Base-by-base conservation (phyloP, 1,284 basidiomycete genomes). In the Polyporus tsugae region DNA sequence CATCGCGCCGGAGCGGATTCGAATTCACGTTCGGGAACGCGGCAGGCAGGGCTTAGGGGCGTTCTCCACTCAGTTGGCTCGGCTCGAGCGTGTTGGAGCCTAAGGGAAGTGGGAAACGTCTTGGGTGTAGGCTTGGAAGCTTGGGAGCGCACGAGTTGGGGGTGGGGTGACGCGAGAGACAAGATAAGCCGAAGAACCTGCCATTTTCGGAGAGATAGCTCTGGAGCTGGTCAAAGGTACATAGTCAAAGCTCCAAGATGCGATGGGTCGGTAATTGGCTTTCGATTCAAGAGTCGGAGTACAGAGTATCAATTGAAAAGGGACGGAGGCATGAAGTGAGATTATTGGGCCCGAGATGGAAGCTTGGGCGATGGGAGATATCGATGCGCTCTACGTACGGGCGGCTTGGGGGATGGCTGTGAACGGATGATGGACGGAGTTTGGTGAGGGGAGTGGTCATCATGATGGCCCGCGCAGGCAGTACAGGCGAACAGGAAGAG, bases 391-490 rank as follows among this genome's bases (percentile, higher is more conserved):
- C n/a, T n/a, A 15, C 22, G 38, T 5, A 15, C 36, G 38, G 58
- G 58, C 58, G 58, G 58, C 38, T 60, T 41, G 38, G 22, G 25
- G 58, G 36, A 60, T 41, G 58, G 58, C 58, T 60, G 58, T 60
- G 58, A 9, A 17, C 58, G 39, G 38, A 41, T 60, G 58, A 60
- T 60, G 53, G 53, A 35, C 53, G 29, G 33, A 55, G 53, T 55
- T 33, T 58, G 35, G 55, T n/a, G 55, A 19, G 55, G 35, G 58
- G n/a, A 22, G 55, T 58, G 36, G 58, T 29, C 5, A 41, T 60
- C n/a, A 60, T 60, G 58, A 60, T 60, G 58, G 39, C 35, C 38
- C 58, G 36, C 22, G 38, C 22, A 13, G 38, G 17, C 19, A 25
- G 38, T 38, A 60, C 58, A 60, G 58, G 38, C n/a, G 55, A 19